Evolutionary conservation across 2,329 filamentous ascomycete genomes (phyloP), one percentile per base, ranked within the genome.

Genomic region (Clonostachys solani): DNA sequence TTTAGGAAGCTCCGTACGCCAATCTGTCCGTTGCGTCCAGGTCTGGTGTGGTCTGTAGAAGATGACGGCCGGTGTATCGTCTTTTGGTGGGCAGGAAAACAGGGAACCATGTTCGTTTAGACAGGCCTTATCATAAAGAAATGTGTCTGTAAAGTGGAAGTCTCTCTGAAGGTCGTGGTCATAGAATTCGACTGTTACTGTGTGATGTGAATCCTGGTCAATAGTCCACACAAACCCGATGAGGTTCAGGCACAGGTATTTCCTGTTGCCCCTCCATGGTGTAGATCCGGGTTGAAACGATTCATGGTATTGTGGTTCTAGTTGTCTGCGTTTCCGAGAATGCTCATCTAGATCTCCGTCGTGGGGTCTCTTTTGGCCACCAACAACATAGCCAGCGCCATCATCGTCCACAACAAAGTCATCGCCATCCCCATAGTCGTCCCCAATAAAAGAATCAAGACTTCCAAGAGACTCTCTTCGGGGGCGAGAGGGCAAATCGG

Each of bases 1-100:
- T 33, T 80, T 78, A 0, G 94, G 94, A n/a, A 99, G 69, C 53
- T 87, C 77, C 0, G 87, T 96, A 44, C 89, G 84, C 91, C 92
- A 97, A 66, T 99, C 94, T 17, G 83, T 81, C 45, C 94, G 80
- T 44, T 89, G 80, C 3, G 92, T 96, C 94, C 94, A 99, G 1
- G 89, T 95, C 69, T 99, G 92, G 61, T 99, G 94, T 0, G 95
- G 94, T 7, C 94, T 83, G 66, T 97, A 99, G 67, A 96, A 96
- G n/a, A 99, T 82, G 33, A 84, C 86, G 5, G 92, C 89, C 3
- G 88, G 84, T 15, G 16, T 38, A 49, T 84, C 81, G 33, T 82
- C 78, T 9, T 74, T 77, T 2, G 89, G 83, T 18, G 85, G 87
- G 50, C 88, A 92, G 1, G 91, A 87, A 61, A 96, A 96, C 1